phyloP scores from a whole-genome alignment of 371 early-diverging fungal species.

The Mucor saturninus region DNA sequence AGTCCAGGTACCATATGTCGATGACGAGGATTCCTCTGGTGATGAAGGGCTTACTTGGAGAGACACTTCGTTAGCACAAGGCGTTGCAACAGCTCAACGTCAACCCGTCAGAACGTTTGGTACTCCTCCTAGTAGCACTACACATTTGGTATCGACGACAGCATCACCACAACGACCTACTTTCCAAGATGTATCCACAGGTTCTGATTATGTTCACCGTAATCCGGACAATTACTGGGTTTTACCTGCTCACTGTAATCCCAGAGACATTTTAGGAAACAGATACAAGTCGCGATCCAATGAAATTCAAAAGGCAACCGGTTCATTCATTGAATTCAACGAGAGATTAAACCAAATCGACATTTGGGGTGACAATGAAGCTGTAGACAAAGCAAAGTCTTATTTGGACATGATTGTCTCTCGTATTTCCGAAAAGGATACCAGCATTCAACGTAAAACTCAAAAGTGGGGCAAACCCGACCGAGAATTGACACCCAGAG shows the following conservation, averaged over 20 bases:
- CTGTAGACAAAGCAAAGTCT: constrained; percentile 31
- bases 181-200: constrained; percentile 8
- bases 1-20: too few relatives aligned
- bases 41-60: background rate
- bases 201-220: constrained; percentile 20
- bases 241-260: constrained; percentile 34
- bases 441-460: constrained; percentile 24
- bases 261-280: constrained; percentile 30
- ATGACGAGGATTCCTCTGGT: constrained; percentile 1
- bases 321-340: constrained; percentile 41
- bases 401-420: constrained; percentile 27
- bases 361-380: constrained; percentile 46
- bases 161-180: background rate
- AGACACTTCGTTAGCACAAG: background rate
- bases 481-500: constrained; percentile 44
- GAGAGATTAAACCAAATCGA: constrained; percentile 43
- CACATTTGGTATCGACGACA: too few relatives aligned
- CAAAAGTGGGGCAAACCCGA: constrained; percentile 52
- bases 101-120: too few relatives aligned
- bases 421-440: constrained; percentile 10
- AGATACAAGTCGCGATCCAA: constrained; percentile 18
- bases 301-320: constrained; percentile 33
- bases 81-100: too few relatives aligned
- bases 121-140: too few relatives aligned
- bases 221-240: constrained; percentile 50